Base-by-base conservation (phyloP, 352 stramenopile genomes). In the Thraustochytrium striatum region DNA sequence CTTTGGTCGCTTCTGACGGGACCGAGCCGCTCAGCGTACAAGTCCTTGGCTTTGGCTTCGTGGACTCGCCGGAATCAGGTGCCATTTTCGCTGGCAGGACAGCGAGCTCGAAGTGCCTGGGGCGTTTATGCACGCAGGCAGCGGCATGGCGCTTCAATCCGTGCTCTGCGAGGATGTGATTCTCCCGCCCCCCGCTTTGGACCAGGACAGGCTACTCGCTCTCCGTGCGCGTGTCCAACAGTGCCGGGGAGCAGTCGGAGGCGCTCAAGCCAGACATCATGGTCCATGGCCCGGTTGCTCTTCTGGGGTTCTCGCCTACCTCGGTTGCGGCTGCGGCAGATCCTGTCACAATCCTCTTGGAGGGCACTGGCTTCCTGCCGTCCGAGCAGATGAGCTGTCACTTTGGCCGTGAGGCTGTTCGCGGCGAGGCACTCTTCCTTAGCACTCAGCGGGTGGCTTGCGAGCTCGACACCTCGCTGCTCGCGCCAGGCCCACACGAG, bases 211-310 rank as follows among this genome's bases (percentile, higher is more conserved):
- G 9, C 25, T 30, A 61, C 39, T 30, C 1, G 1, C 1, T 72
- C 57, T 16, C 19, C 9, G 65, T 75, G 9, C 61, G 43, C 21
- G 39, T 75, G 2, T 55, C 32, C 25, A 75, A 75, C 41, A 75
- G 52, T 41, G 44, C 44, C 11, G 47, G 25, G 16, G 65, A 75
- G 65, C 21, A 21, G 3, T 32, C 65, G 25, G 11, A 32, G n/a
- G 21, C 39, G 21, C 41, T 33, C 21, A 7, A 13, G 21, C 3
- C 36, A 9, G n/a, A 36, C 1, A 43, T 75, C 41, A 30, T 69
- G 19, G n/a, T 69, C 25, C 52, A 75, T 61, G 44, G 41, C 0
- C 25, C 32, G 50, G 7, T 75, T 1, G 25, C 21, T 16, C 41
- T 75, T 8, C 8, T 16, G 11, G 39, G 3, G 0, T 7, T 75